Evolutionary conservation across 2,329 filamentous ascomycete species (phyloP), one percentile per base, ranked within the genome.

Genomic region (Arthrinium puccinioides): DNA sequence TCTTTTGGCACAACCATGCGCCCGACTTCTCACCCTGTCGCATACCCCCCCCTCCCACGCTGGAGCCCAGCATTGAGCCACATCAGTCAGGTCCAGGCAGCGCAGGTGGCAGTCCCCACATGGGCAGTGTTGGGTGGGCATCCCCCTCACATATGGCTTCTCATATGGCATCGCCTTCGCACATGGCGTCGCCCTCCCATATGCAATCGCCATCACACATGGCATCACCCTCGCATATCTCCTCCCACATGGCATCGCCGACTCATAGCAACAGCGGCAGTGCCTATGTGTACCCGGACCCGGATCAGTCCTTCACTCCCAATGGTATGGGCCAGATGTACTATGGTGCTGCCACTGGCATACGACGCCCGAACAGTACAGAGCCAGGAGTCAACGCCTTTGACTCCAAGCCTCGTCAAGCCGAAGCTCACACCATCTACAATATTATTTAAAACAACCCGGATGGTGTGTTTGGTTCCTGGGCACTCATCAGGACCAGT

Each of bases 31-130:
- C 89, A 96, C 60, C 89, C 90, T 0, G 81, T 69, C 10, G 74
- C 74, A 42, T 94, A 90, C 59, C 84, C 82, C n/a, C 86, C 13
- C 87, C 87, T 18, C 80, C 84, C 33, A 88, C 85, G 13, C 70
- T 96, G 36, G 90, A 96, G 64, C 87, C 89, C 19, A 89, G 78
- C 58, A 74, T 87, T 44, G 87, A 90, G 56, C 82, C 85, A 41
- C 80, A 83, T 46, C 81, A 84, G 50, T 70, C 77, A 3, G 78
- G 74, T 2, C 60, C 68, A 34, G 72, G 72, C 38, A 94, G 86
- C 55, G 82, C 76, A n/a, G 79, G 70, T 39, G 84, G 85, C 37
- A 95, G 88, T 59, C 89, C 90, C 35, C 89, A 96, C 60, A 87
- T 95, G 79, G 63, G 67, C 44, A 79, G 74, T 43, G 74, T 87